Conservation (phyloP, 169 alveolate species). For the Besnoitia besnoiti region DNA sequence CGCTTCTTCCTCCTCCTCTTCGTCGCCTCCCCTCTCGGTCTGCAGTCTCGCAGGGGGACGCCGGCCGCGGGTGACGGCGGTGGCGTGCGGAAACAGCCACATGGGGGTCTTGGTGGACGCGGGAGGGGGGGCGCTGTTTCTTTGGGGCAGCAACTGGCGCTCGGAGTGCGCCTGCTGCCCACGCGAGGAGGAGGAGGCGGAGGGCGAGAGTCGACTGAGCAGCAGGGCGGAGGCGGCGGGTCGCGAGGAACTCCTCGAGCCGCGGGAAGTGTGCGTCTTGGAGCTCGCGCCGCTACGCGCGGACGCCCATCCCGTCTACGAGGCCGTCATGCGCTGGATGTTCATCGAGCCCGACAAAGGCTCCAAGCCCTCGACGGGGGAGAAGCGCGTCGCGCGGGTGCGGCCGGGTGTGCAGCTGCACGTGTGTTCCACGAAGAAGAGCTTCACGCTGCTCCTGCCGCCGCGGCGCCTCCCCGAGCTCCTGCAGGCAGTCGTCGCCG, state of each 20-base stretch:
- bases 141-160: constrained; percentile 67
- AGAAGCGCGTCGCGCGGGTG: not conserved
- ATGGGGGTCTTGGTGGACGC: constrained; percentile 48
- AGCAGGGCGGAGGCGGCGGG: not conserved
- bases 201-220: not conserved
- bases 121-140: constrained; percentile 59
- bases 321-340: constrained; percentile 29
- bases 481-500: not conserved
- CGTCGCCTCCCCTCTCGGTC: not conserved
- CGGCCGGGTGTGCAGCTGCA: not conserved
- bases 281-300: not conserved
- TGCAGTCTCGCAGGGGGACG: not conserved
- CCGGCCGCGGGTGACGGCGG: constrained; percentile 26
- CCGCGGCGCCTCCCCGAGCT: not conserved
- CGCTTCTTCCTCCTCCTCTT: not conserved
- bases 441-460: not conserved
- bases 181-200: not conserved
- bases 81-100: constrained; percentile 62
- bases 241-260: not conserved
- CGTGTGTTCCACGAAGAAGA: not conserved
- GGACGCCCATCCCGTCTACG: not conserved
- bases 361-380: not conserved
- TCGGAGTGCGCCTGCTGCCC: constrained; percentile 49
- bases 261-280: constrained; percentile 2
- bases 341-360: not conserved